A percentile compares a stretch with the other conserved stretches of the same genome.
Evolutionary conservation across 2,329 filamentous ascomycete genomes (phyloP).

Genomic region (Botrytis tulipae): DNA sequence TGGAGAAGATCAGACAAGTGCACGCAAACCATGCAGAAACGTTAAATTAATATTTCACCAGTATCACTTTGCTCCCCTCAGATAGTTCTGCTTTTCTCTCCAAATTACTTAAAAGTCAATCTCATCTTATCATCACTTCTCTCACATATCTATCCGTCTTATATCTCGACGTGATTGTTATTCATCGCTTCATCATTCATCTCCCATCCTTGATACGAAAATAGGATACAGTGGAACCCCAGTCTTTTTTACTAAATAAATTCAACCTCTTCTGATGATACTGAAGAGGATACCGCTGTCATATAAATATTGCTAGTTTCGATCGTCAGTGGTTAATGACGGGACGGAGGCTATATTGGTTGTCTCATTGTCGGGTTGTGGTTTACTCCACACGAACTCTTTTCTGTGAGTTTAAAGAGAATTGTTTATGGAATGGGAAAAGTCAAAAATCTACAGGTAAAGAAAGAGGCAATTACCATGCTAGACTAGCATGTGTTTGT

Average conservation of each 20-base stretch:
- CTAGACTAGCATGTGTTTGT: neutral
- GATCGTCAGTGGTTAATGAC: neutral
- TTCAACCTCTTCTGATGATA: neutral
- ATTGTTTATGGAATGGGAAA: neutral
- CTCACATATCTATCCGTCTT: neutral
- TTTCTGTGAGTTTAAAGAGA: neutral
- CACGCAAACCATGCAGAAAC: neutral
- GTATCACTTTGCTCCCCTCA: neutral
- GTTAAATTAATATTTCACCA: neutral
- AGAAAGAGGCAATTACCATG: too few relatives aligned
- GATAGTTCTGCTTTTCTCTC: neutral
- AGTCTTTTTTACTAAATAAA: neutral
- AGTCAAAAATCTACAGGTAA: neutral
- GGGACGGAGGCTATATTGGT: neutral
- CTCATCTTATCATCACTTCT: neutral
- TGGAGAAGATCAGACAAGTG: neutral
- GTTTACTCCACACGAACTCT: too few relatives aligned
- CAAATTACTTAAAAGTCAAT: neutral
- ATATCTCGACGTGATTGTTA: neutral
- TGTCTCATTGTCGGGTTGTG: accelerated
- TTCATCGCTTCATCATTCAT: neutral
- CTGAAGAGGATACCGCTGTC: neutral
- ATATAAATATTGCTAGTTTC: neutral
- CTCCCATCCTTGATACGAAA: accelerated
- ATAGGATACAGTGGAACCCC: neutral